A percentile compares a stretch with the other conserved stretches of the same genome.
Conservation (phyloP, 169 alveolate species). For the Amoebophrya sp. region DNA sequence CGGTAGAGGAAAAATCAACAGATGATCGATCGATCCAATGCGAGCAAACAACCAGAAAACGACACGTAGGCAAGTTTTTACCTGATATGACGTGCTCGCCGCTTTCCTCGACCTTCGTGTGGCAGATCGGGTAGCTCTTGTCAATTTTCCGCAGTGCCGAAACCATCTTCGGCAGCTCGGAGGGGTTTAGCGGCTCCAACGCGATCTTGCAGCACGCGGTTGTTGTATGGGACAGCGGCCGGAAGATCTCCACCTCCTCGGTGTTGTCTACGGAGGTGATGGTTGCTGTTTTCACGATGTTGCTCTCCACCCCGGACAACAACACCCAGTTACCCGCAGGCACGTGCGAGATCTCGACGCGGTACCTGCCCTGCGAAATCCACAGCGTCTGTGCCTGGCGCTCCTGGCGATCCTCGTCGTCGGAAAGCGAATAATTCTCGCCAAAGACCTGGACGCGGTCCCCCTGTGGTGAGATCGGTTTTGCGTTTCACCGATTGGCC, state of each 20-base stretch:
- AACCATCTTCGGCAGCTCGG: conserved; percentile 96
- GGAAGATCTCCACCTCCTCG: conserved; percentile 58
- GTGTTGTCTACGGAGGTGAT: conserved; percentile 46
- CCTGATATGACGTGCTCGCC: conserved; percentile 21
- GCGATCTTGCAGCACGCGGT: conserved; percentile 56
- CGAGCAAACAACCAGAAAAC: no score
- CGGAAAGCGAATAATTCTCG: conserved; percentile 47
- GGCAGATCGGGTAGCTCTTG: conserved; percentile 80
- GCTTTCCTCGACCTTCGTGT: conserved; percentile 76
- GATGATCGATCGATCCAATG: no score
- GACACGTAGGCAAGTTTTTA: no score
- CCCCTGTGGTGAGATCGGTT: no score
- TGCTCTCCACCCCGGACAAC: conserved; percentile 85
- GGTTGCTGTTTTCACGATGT: conserved; percentile 69
- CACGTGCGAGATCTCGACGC: conserved; percentile 50
- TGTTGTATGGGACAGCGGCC: conserved; percentile 52
- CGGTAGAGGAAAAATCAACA: no score
- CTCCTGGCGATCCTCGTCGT: conserved; percentile 83
- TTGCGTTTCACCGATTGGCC: no score
- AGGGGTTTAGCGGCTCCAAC: conserved; percentile 94
- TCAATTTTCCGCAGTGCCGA: conserved; percentile 86
- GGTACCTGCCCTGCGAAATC: conserved; percentile 83
- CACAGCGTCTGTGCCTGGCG: conserved; percentile 64
- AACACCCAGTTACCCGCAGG: conserved; percentile 46
- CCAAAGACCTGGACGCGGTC: conserved; percentile 30